phyloP scores from a whole-genome alignment of 805 yeast species.

The Nakazawaea wickerhamii region DNA sequence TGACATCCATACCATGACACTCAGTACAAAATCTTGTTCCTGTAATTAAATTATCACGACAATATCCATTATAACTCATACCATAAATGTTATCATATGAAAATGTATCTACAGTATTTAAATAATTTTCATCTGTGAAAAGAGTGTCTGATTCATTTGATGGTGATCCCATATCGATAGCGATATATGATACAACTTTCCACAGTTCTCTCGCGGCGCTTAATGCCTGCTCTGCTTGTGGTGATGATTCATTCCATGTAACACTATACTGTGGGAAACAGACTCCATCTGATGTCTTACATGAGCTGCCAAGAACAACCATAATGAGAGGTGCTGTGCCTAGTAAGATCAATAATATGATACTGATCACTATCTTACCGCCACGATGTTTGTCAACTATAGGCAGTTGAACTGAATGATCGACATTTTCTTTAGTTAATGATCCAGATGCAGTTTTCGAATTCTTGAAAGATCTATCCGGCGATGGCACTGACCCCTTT shows the following conservation, averaged over 20 bases:
- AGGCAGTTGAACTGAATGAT: no score
- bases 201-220: constrained; percentile 36
- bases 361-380: neutral
- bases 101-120: constrained; percentile 38
- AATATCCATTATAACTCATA: constrained; percentile 44
- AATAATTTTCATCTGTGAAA: constrained; percentile 18
- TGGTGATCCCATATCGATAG: constrained; percentile 35
- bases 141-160: constrained; percentile 10
- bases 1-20: constrained; percentile 41
- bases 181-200: constrained; percentile 38
- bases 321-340: constrained; percentile 17
- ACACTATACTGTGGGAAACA: constrained; percentile 42
- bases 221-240: constrained; percentile 27
- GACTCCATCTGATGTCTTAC: constrained; percentile 23
- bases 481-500: neutral
- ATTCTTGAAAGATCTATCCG: neutral
- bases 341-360: neutral
- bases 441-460: neutral
- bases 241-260: constrained; percentile 31
- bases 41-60: constrained; percentile 30
- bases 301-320: constrained; percentile 24
- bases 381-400: neutral
- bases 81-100: constrained; percentile 35
- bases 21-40: constrained; percentile 26
- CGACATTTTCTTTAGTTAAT: neutral